Percentiles rank a stretch among this genome's conserved stretches.
Evolutionary conservation across 2,329 filamentous ascomycete genomes (phyloP).

Genomic region (Monosporascus sp.): DNA sequence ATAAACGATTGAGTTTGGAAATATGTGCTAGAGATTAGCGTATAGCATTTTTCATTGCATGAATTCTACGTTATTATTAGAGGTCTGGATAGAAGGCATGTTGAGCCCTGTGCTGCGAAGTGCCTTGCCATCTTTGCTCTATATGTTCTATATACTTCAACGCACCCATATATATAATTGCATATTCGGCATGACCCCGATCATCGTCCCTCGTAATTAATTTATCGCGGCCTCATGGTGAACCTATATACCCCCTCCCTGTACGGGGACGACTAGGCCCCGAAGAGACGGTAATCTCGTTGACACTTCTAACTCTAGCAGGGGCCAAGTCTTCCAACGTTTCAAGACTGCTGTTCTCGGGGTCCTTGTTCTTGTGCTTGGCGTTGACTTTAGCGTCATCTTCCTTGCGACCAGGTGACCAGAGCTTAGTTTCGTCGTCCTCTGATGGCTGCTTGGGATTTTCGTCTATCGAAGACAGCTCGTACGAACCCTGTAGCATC

Average conservation of each 20-base stretch:
- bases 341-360: neutral
- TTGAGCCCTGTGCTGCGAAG: no score
- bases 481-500: constrained; percentile 9
- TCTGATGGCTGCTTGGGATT: neutral
- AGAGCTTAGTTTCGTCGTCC: constrained; percentile 8
- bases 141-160: no score
- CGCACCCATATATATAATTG: no score
- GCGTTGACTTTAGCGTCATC: neutral
- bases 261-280: neutral
- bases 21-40: no score
- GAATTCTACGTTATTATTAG: no score
- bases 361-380: neutral
- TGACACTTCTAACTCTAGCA: neutral
- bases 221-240: neutral
- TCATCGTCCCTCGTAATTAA: neutral
- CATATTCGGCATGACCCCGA: no score
- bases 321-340: neutral
- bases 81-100: no score
- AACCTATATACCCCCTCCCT: neutral
- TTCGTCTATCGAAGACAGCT: constrained; percentile 7
- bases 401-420: constrained; percentile 1
- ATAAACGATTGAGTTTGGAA: no score
- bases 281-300: neutral
- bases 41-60: no score
- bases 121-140: no score